Conservation (phyloP, 257 asterid genomes). For the Solanum dulcamara region DNA sequence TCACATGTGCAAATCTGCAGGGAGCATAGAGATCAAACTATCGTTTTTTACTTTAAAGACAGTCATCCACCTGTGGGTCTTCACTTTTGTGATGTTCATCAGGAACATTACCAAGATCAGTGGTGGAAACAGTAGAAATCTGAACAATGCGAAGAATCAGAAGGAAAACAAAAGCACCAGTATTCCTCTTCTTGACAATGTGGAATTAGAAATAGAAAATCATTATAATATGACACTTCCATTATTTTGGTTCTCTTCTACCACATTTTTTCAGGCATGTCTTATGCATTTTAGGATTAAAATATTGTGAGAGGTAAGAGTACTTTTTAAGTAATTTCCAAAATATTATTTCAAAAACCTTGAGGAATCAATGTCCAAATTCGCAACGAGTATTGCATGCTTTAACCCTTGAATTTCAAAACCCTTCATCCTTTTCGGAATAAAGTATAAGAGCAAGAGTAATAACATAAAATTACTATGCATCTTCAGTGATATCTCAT, state of each 20-base stretch:
- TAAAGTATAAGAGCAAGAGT: not conserved
- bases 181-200: not conserved
- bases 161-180: not conserved
- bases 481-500: not conserved
- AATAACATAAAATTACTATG: not conserved
- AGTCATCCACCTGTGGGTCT: not conserved
- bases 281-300: not conserved
- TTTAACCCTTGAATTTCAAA: not conserved
- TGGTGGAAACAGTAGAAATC: not conserved
- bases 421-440: not conserved
- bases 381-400: not conserved
- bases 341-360: not conserved
- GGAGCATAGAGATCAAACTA: not conserved
- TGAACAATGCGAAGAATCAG: not conserved
- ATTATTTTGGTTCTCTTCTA: not conserved
- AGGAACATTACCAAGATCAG: not conserved
- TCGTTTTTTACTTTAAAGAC: not conserved
- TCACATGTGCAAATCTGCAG: not conserved
- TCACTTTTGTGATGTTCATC: not conserved
- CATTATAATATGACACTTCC: not conserved
- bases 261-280: not conserved
- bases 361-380: not conserved
- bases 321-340: not conserved
- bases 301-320: not conserved
- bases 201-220: not conserved